Conservation (phyloP, 2,329 filamentous ascomycete genomes). For the Saccharata proteae region DNA sequence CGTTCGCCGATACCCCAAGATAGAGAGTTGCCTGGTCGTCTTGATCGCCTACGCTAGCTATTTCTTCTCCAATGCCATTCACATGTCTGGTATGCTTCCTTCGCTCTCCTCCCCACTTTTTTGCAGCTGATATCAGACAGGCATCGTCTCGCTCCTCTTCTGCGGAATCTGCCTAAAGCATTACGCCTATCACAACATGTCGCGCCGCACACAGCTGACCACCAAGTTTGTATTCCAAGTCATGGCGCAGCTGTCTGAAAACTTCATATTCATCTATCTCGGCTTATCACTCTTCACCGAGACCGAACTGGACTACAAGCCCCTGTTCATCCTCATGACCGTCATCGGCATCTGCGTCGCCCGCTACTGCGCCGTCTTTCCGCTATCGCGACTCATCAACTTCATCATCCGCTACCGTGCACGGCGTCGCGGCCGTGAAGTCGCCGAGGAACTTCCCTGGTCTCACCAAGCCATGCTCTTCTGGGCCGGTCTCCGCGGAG, state of each 20-base stretch:
- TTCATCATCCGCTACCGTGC: constrained; percentile 84
- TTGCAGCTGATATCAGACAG: constrained; percentile 32
- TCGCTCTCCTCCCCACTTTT: constrained; percentile 1
- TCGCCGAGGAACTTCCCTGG: constrained; percentile 79
- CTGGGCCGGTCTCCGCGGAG: constrained; percentile 91
- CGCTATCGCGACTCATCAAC: constrained; percentile 79
- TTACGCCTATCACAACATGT: constrained; percentile 99
- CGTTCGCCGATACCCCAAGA: constrained; percentile 84
- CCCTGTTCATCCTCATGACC: constrained; percentile 86
- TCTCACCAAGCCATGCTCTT: constrained; percentile 99
- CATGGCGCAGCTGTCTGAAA: constrained; percentile 88
- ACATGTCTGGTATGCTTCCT: constrained; percentile 70
- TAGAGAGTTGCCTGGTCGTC: constrained; percentile 88
- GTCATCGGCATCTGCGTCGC: constrained; percentile 85
- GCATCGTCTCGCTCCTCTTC: constrained; percentile 92
- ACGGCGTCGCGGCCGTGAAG: constrained; percentile 59
- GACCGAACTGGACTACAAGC: constrained; percentile 76
- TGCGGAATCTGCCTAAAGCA: constrained; percentile 98
- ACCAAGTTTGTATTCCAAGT: constrained; percentile 97
- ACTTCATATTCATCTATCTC: constrained; percentile 99
- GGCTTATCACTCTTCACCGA: constrained; percentile 92
- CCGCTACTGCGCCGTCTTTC: constrained; percentile 89
- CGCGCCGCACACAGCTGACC: constrained; percentile 86
- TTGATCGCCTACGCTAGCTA: constrained; percentile 94
- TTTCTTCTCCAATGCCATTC: constrained; percentile 91